A percentile compares a stretch with the other conserved stretches of the same genome.
These are phyloP conservation scores for Nakataea oryzae DNA, from an alignment of 2,329 filamentous ascomycete genomes.

Conservation along the genomic window DNA sequence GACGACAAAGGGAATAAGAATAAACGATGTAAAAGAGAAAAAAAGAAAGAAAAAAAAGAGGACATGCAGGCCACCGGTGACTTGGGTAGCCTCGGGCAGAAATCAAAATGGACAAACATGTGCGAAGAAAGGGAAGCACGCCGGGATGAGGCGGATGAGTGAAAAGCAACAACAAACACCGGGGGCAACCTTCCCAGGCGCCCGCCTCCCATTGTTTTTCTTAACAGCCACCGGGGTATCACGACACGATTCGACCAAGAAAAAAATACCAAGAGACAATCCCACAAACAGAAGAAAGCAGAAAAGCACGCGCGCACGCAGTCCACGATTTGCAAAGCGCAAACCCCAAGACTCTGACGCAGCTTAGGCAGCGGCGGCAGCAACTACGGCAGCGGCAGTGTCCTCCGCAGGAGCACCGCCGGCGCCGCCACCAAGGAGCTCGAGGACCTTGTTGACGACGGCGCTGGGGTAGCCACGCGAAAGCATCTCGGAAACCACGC, in stretches of 20 bases:
- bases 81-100: neutral
- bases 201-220: neutral
- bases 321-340: neutral
- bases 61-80: neutral
- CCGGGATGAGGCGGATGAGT: neutral
- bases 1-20: neutral
- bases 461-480: slow-evolving; percentile 82
- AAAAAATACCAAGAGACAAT: neutral
- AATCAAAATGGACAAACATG: neutral
- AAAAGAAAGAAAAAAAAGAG: neutral
- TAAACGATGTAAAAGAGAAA: neutral
- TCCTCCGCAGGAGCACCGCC: slow-evolving; percentile 38
- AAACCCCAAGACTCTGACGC: neutral
- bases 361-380: slow-evolving; percentile 10
- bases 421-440: slow-evolving; percentile 60
- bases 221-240: slow-evolving; percentile 16
- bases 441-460: slow-evolving; percentile 86
- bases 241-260: slow-evolving; percentile 7
- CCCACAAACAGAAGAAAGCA: neutral
- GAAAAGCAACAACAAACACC: neutral
- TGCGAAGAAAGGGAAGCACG: slow-evolving; percentile 4
- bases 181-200: neutral
- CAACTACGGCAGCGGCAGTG: slow-evolving; percentile 16
- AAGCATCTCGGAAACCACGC: slow-evolving; percentile 81
- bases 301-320: neutral